Base-by-base conservation (phyloP, 2,329 filamentous ascomycete genomes). In the Colletotrichum noveboracense region DNA sequence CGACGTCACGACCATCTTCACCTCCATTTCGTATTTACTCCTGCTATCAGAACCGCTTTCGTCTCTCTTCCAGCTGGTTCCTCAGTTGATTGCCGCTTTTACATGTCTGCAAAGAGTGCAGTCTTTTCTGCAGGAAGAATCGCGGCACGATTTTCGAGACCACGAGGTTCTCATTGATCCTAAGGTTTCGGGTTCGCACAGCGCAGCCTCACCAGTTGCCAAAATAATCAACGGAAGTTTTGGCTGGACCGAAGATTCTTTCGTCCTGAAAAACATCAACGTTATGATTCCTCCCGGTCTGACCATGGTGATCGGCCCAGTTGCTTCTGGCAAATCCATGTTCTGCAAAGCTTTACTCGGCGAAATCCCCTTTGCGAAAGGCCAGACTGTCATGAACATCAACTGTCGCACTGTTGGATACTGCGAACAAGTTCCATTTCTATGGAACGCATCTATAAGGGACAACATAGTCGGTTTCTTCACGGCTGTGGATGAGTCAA, bases 281-380 rank as follows among this genome's bases (percentile, higher is more conserved):
- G 68, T 86, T 3, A 73, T 76, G 1, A 79, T 87, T 7, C 80
- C 82, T 6, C 78, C 76, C 9, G 73, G 78, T 3, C 79, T 87
- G 4, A 86, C 83, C 13, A 81, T 87, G 8, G 77, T 87, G 3
- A 81, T 86, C 8, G 86, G 86, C 0, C 85, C 85, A 0, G 79
- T 87, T 9, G 86, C 81, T 1, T 83, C 82, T 0, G 86, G 86
- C 0, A 87, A 87, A 71, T 85, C 85, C 0, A 83, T 85, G 0
- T 77, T 87, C 1, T 84, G 82, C 79, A 85, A 85, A 55, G 83
- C 82, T 1, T 77, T 89, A 0, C 77, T 83, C 0, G 81, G 81
- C 3, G 81, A 83, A 56, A 78, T 78, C 4, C 75, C 28, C 30
- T 61, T 21, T 66, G 64, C 14, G 81, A 80, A 5, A 65, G 43